phyloP scores from a whole-genome alignment of 2,329 filamentous ascomycete species.

The Chaetoscypha palmicola region DNA sequence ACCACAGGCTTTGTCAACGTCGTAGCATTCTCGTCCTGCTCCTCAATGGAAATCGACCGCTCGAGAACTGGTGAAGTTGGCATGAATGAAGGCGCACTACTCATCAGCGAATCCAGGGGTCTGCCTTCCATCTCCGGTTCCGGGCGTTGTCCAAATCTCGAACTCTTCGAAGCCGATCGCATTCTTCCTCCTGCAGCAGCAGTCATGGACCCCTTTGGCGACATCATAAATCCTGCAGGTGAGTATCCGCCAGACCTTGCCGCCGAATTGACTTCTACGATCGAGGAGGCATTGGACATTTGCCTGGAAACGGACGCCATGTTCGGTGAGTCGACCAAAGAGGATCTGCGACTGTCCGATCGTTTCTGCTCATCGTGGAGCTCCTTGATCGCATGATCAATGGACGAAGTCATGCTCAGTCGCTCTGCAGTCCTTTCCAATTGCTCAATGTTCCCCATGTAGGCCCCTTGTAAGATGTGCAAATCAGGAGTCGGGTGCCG shows the following conservation, averaged over 20 bases:
- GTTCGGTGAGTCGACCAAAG: conserved; percentile 45
- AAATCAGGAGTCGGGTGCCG: conserved; percentile 57
- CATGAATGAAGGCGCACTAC: conserved; percentile 14
- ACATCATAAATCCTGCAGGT: conserved; percentile 60
- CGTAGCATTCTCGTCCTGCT: conserved; percentile 23
- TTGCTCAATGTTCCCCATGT: conserved; percentile 60
- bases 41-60: conserved; percentile 22
- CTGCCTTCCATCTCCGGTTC: conserved; percentile 31
- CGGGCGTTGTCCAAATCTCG: conserved; percentile 30
- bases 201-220: conserved; percentile 53
- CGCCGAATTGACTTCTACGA: conserved; percentile 60
- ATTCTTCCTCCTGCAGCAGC: conserved; percentile 40
- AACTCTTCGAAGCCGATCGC: conserved; percentile 49
- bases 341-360: conserved; percentile 60
- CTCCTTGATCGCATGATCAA: conserved; percentile 70
- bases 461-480: conserved; percentile 53
- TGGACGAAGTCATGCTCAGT: conserved; percentile 64
- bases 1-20: conserved; percentile 22
- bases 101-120: conserved; percentile 30
- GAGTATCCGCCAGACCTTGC: conserved; percentile 66
- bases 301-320: conserved; percentile 33
- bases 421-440: conserved; percentile 71
- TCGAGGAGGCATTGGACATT: conserved; percentile 49
- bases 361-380: conserved; percentile 65
- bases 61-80: conserved; percentile 19